Evolutionary conservation across 345 rosid genomes (phyloP), one percentile per base, ranked within the genome.

Genomic region (Rhodomyrtus tomentosa): DNA sequence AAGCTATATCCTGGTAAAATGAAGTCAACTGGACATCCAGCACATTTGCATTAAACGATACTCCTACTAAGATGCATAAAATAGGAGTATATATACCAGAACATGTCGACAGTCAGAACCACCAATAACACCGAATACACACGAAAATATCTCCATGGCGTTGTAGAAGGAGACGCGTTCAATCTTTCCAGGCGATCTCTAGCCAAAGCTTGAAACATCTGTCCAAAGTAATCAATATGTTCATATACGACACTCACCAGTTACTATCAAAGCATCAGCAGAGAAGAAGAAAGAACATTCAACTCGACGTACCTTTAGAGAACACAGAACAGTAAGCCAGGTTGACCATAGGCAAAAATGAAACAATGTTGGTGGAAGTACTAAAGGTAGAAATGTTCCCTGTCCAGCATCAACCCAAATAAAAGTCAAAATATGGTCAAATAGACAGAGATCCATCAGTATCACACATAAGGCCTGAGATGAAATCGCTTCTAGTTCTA

Each of bases 181-280:
- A 97, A 88, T 72, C 94, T 92, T 85, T 97, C 99, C 86, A 97
- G 96, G 82, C 99, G 95, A 90, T 97, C 99, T 90, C 98, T 94
- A 83, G 95, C 98, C 93, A 97, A 90, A 86, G 98, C 98, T 95
- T 97, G 99, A 93, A 95, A 95, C 99, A 95, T 95, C 99, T 95
- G 90, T 62, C 74, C 83, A 74, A 38, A 56, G 83, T 85, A 50
- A 82, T 59, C 86, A 53, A 81, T 62, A 51, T 56, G 82, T 10
- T 48, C 27, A 81, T 21, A 27, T n/a, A 50, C 10, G 53, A 50
- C 27, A 81, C 25, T 22, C 53, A 50, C 27, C 36, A 53, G n/a
- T 40, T 7, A 25, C 55, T 45, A 83, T 55, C 38, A 83, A 56
- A 45, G 24, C 20, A 54, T 36, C 36, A 49, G 32, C 84, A 4